phyloP scores from a whole-genome alignment of 129 eudicot genomes.

The Flaveria trinervia region DNA sequence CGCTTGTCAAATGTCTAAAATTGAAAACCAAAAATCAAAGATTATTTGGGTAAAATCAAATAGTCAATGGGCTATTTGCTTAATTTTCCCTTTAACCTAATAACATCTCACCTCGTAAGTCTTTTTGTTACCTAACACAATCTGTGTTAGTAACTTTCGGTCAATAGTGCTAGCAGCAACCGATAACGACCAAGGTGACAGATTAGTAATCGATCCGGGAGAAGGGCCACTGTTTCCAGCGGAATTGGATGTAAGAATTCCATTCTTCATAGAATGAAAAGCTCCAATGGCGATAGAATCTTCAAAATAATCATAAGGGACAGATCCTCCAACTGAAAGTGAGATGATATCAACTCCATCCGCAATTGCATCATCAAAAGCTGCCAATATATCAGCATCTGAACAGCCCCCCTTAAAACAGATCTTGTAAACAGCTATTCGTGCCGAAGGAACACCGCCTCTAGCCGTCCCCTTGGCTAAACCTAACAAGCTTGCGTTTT shows the following conservation, averaged over 20 bases:
- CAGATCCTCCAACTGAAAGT: constrained; percentile 51
- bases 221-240: constrained; percentile 71
- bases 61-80: no score
- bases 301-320: constrained; percentile 36
- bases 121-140: constrained; percentile 46
- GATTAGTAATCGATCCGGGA: constrained; percentile 30
- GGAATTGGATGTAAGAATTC: constrained; percentile 61
- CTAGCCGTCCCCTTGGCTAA: constrained; percentile 62
- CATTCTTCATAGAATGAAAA: constrained; percentile 66
- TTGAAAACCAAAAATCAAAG: no score
- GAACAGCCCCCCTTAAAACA: constrained; percentile 50
- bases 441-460: constrained; percentile 73
- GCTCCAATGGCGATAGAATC: constrained; percentile 81
- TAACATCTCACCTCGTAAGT: constrained; percentile 31
- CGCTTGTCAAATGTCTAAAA: no score
- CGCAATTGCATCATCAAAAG: constrained; percentile 67
- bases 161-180: constrained; percentile 64
- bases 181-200: constrained; percentile 54
- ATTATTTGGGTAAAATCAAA: no score
- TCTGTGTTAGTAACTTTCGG: constrained; percentile 35
- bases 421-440: constrained; percentile 70
- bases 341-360: constrained; percentile 82
- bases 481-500: constrained; percentile 52
- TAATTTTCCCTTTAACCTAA: background rate
- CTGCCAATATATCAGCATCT: constrained; percentile 52